Evolutionary conservation across 2,329 filamentous ascomycete species (phyloP).

Genomic region (Torrubiellomyces zombiae): DNA sequence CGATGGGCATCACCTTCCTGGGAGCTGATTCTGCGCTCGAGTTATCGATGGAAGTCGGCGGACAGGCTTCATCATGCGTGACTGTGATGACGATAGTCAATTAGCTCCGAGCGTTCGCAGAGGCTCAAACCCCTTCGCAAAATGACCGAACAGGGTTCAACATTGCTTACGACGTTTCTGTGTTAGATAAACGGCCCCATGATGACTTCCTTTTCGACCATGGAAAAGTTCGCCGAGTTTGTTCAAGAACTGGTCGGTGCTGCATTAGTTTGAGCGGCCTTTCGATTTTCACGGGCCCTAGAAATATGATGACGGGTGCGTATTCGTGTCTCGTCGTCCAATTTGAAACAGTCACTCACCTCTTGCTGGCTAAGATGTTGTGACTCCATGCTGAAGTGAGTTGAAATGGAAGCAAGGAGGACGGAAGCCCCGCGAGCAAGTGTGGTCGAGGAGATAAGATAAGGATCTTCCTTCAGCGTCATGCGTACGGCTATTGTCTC

Average conservation of each 20-base stretch:
- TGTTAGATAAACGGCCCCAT: slow-evolving; percentile 57
- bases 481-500: too few species aligned
- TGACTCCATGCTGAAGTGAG: slow-evolving; percentile 11
- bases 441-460: too few species aligned
- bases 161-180: slow-evolving; percentile 53
- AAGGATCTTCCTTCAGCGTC: too few species aligned
- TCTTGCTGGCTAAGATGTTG: slow-evolving; percentile 21
- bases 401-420: too few species aligned
- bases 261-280: too few species aligned
- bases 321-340: neutral
- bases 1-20: slow-evolving; percentile 46
- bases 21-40: slow-evolving; percentile 27
- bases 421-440: too few species aligned
- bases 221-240: slow-evolving; percentile 53
- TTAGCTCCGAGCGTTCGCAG: too few species aligned
- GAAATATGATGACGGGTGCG: neutral
- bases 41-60: slow-evolving; percentile 12
- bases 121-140: too few species aligned
- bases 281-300: too few species aligned
- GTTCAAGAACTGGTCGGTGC: slow-evolving; percentile 49
- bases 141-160: neutral
- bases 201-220: slow-evolving; percentile 47
- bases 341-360: slow-evolving; percentile 10
- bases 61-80: slow-evolving; percentile 24
- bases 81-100: slow-evolving; percentile 17